A percentile compares a stretch with the other conserved stretches of the same genome.
Evolutionary conservation across 306 rosid genomes (phyloP).

Genomic region (Pueraria montana): DNA sequence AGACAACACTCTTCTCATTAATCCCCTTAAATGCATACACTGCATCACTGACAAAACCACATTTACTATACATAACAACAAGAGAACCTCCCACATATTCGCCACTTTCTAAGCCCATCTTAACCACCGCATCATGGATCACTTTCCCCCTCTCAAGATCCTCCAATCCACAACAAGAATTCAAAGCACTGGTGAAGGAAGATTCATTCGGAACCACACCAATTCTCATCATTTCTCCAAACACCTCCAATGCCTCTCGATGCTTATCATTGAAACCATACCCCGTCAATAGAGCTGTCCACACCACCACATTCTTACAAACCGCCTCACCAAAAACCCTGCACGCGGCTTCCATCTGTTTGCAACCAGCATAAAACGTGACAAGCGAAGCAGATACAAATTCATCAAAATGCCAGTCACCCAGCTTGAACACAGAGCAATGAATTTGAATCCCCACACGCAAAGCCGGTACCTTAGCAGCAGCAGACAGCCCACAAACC

Average conservation of each 20-base stretch:
- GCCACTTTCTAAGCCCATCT: conserved; percentile 67
- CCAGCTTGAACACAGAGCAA: conserved; percentile 62
- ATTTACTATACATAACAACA: conserved; percentile 82
- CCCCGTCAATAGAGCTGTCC: conserved; percentile 91
- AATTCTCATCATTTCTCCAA: conserved; percentile 64
- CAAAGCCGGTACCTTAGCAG: conserved; percentile 59
- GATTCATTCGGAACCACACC: conserved; percentile 75
- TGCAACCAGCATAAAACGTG: conserved; percentile 77
- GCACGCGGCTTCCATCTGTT: conserved; percentile 57
- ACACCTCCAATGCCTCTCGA: conserved; percentile 65
- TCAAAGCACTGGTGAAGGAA: conserved; percentile 86
- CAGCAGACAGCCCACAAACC: conserved; percentile 77
- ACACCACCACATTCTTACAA: conserved; percentile 75
- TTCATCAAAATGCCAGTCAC: conserved; percentile 63
- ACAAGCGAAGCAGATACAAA: conserved; percentile 76
- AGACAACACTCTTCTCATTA: conserved; percentile 67
- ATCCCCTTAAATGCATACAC: conserved; percentile 65
- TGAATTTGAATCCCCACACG: conserved; percentile 72
- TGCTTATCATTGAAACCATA: conserved; percentile 66
- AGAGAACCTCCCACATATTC: conserved; percentile 80
- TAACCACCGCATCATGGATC: conserved; percentile 60
- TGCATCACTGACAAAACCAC: conserved; percentile 73
- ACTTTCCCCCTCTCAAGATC: conserved; percentile 75
- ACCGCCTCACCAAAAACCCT: conserved; percentile 57
- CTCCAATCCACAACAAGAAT: conserved; percentile 85